phyloP scores from a whole-genome alignment of 2,329 filamentous ascomycete species.

The Arthrinium phaeospermum region DNA sequence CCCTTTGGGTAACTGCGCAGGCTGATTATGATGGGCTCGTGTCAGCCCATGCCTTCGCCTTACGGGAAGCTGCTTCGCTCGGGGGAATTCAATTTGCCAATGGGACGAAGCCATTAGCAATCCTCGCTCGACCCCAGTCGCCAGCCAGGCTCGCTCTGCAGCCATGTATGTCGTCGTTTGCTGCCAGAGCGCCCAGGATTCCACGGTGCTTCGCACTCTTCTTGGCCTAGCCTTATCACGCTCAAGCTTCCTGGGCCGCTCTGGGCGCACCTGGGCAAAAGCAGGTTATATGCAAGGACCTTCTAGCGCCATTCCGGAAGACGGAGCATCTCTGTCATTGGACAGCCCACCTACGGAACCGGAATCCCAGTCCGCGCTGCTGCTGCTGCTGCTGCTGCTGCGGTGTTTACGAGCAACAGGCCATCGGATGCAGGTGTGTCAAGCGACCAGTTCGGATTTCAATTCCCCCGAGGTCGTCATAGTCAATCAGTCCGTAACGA shows the following conservation, averaged over 20 bases:
- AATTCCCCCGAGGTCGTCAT: background rate
- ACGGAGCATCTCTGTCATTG: background rate
- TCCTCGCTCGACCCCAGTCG: background rate
- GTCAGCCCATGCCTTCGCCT: conserved; percentile 7
- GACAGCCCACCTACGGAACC: background rate
- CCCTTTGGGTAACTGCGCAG: background rate
- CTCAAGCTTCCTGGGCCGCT: conserved; percentile 9
- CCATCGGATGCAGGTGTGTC: background rate
- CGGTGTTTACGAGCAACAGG: background rate
- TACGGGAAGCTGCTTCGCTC: conserved; percentile 4
- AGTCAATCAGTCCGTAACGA: background rate
- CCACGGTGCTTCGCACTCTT: background rate
- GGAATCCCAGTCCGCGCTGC: background rate
- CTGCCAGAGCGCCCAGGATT: too few species aligned
- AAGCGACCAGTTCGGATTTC: background rate
- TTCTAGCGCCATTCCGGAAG: conserved; percentile 19
- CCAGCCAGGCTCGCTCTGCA: background rate
- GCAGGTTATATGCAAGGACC: conserved; percentile 6
- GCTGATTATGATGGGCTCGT: conserved; percentile 1
- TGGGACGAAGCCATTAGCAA: background rate
- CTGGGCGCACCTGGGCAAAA: background rate
- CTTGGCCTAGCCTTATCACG: conserved; percentile 19
- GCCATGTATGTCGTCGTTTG: background rate
- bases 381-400: background rate
- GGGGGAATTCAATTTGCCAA: background rate